Evolutionary conservation across 257 asterid species (phyloP).

Genomic region (Linderniella brevidens): DNA sequence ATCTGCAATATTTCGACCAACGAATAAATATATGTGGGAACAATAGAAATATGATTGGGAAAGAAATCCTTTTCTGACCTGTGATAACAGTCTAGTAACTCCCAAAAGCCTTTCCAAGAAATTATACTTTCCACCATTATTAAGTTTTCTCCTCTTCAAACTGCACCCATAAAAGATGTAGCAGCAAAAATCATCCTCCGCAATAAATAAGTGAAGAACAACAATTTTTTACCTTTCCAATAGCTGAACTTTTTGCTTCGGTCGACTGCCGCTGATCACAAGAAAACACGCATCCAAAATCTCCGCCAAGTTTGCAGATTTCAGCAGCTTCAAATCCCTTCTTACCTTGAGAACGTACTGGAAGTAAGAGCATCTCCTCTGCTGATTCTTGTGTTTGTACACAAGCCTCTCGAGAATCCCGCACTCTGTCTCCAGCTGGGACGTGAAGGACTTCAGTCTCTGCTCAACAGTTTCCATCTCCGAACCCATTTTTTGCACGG

Average conservation of each 20-base stretch:
- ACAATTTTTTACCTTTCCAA: slow-evolving; percentile 44
- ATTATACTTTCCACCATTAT: slow-evolving; percentile 37
- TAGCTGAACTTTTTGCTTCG: slow-evolving; percentile 76
- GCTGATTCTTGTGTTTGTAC: slow-evolving; percentile 85
- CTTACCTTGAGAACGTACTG: slow-evolving; percentile 79
- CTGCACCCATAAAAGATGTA: slow-evolving; percentile 15
- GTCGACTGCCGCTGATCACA: slow-evolving; percentile 61
- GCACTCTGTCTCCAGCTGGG: slow-evolving; percentile 53
- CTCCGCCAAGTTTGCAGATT: slow-evolving; percentile 51
- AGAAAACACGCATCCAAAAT: slow-evolving; percentile 44
- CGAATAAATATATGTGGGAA: slow-evolving; percentile 7
- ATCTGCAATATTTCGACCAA: slow-evolving; percentile 35
- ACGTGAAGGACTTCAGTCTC: slow-evolving; percentile 47
- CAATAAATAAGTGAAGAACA: not conserved
- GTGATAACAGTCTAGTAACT: slow-evolving; percentile 49
- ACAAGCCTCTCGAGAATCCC: slow-evolving; percentile 72
- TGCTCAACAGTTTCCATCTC: slow-evolving; percentile 37
- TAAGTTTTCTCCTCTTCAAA: slow-evolving; percentile 56
- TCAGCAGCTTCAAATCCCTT: slow-evolving; percentile 73
- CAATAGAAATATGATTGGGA: not conserved
- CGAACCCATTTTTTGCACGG: slow-evolving; percentile 22
- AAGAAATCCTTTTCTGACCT: slow-evolving; percentile 18
- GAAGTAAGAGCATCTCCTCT: slow-evolving; percentile 61
- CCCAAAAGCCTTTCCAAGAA: slow-evolving; percentile 79
- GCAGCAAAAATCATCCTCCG: not conserved